phyloP scores from a whole-genome alignment of 176 grass and related monocot species.

The Avena sativa region DNA sequence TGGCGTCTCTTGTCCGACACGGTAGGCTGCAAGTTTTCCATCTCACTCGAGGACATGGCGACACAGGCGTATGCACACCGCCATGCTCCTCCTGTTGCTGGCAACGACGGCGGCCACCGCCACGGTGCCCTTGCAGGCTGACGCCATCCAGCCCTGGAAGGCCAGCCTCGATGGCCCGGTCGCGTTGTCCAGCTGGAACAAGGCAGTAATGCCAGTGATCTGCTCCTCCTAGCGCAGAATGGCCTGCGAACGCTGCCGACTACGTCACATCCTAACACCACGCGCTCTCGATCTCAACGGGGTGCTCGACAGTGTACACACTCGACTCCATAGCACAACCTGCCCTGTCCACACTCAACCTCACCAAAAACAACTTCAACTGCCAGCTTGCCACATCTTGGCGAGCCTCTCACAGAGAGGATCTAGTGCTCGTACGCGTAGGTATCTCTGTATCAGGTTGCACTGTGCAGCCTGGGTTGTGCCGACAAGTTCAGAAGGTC shows the following conservation, averaged over 20 bases:
- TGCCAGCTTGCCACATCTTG: constrained; percentile 47
- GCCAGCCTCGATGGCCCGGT: constrained; percentile 32
- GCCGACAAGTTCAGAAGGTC: no score
- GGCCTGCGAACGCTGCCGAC: constrained; percentile 39
- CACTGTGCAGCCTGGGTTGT: no score
- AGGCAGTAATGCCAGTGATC: background rate
- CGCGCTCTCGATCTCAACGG: constrained; percentile 1
- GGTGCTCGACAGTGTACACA: background rate
- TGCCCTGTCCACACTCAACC: constrained; percentile 44
- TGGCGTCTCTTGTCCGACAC: no score
- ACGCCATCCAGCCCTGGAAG: constrained; percentile 27
- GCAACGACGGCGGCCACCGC: background rate
- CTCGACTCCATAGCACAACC: constrained; percentile 47
- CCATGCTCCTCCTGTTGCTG: background rate
- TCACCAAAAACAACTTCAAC: constrained; percentile 50
- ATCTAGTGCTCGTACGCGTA: no score
- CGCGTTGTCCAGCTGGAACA: constrained; percentile 52
- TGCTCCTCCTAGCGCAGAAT: constrained; percentile 60
- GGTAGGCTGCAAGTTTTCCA: no score
- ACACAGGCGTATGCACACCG: background rate
- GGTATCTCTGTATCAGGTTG: no score
- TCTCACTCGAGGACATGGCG: no score
- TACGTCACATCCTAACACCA: constrained; percentile 37
- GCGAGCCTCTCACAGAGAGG: constrained; percentile 24
- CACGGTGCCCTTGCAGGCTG: background rate